phyloP scores from a whole-genome alignment of 306 rosid genomes.

The Vicia sativa region DNA sequence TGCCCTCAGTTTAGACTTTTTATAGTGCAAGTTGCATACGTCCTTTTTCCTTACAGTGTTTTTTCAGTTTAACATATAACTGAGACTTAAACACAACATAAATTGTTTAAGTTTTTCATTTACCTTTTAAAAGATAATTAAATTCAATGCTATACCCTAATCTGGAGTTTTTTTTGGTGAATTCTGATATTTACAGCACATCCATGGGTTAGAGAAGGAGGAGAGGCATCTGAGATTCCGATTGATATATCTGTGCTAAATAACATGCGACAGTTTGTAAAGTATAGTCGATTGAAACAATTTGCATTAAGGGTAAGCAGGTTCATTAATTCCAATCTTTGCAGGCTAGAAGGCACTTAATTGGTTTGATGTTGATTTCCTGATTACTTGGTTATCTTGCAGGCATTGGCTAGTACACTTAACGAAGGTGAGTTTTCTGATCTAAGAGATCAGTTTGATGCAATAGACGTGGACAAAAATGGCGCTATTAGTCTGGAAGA shows the following conservation, averaged over 20 bases:
- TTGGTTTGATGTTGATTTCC: constrained; percentile 31
- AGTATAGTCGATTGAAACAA: constrained; percentile 93
- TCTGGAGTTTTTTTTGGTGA: constrained; percentile 30
- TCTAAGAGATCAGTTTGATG: constrained; percentile 94
- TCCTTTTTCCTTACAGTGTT: background rate
- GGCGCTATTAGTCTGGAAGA: constrained; percentile 97
- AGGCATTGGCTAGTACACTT: constrained; percentile 99
- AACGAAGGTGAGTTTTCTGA: constrained; percentile 81
- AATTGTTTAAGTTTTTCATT: constrained; percentile 11
- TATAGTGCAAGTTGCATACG: background rate
- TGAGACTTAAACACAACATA: constrained; percentile 20
- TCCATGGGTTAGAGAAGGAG: constrained; percentile 98
- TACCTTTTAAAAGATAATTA: background rate
- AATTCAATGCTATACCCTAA: constrained; percentile 7
- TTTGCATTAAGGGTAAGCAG: constrained; percentile 89
- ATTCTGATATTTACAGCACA: constrained; percentile 71
- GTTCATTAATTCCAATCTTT: constrained; percentile 18
- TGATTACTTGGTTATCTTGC: constrained; percentile 40
- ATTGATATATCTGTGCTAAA: constrained; percentile 90
- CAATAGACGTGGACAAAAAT: constrained; percentile 96
- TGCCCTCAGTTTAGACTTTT: constrained; percentile 16
- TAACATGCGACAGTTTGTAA: constrained; percentile 95
- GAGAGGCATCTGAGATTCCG: constrained; percentile 90
- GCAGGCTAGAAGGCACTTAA: constrained; percentile 24
- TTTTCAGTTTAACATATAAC: constrained; percentile 23